Evolutionary conservation across 352 stramenopile genomes (phyloP), one percentile per base, ranked within the genome.

Genomic region (Globisporangium cylindrosporum): DNA sequence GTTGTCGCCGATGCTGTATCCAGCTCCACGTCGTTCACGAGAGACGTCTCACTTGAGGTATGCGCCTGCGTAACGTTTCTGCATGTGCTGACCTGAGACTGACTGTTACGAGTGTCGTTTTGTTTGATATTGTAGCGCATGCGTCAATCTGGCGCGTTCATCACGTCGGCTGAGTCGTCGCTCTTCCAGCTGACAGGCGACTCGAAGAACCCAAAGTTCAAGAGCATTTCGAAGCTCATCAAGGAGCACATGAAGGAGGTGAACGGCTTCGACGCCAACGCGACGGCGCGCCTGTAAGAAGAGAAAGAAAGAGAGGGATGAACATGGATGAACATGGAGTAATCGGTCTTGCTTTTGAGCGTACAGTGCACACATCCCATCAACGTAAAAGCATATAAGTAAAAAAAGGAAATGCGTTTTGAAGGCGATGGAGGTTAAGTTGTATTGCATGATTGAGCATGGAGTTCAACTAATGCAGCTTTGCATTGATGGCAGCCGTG

Each of bases 1-100:
- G 80, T 99, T 10, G 86, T 99, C 69, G 90, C 91, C 18, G 98
- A 99, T 76, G 97, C 89, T 3, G 93, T 99, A 4, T 99, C 94
- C 43, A 96, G 87, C 75, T 91, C 83, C 27, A 85, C 78, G 38
- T 80, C 82, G 32, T 93, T 91, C 71, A 97, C 98, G 73, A 89
- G 97, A 56, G 85, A 91, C 54, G 89, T 98, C 41, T 97, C 95
- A 4, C 76, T 99, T 4, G 79, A 93, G 72, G 81, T 90, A 67
- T 29, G 43, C n/a, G 22, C 6, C 6, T 24, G 4, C 7, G 1
- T 20, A 18, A 9, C 59, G 10, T 49, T 24, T 29, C 48, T 53
- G n/a, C 12, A 49, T 56, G 20, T 32, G 29, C 25, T 27, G 32
- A 4, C 14, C 18, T 3, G 41, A 46, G 32, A 9, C 14, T 62